Percentiles rank a stretch among this genome's conserved stretches.
These are phyloP conservation scores for Gymnopus androsaceus DNA, from an alignment of 1,284 basidiomycete genomes.

Conservation along the genomic window DNA sequence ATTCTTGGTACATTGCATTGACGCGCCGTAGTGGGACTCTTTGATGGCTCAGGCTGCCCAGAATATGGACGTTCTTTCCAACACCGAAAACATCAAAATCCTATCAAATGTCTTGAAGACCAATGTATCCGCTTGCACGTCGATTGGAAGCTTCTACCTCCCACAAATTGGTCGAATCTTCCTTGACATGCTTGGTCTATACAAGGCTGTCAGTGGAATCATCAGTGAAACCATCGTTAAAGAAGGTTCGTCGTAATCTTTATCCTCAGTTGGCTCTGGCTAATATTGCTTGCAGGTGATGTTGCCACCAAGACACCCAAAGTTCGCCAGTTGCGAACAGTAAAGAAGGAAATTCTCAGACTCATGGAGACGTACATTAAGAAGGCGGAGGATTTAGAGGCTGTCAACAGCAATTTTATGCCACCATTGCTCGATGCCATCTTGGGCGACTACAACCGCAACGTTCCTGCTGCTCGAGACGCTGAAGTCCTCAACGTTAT, in stretches of 20 bases:
- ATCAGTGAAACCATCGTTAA: constrained; percentile 92
- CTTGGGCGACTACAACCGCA: constrained; percentile 94
- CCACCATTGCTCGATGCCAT: constrained; percentile 96
- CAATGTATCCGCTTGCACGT: constrained; percentile 96
- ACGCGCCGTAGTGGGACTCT: constrained; percentile 82
- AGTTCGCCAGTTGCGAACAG: constrained; percentile 91
- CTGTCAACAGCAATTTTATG: constrained; percentile 90
- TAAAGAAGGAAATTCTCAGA: constrained; percentile 98
- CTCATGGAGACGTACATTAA: constrained; percentile 97
- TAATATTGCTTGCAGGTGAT: constrained; percentile 52
- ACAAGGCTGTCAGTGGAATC: constrained; percentile 97
- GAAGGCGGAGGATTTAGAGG: constrained; percentile 94
- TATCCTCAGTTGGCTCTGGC: not conserved
- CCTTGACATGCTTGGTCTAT: constrained; percentile 97
- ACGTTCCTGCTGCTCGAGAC: constrained; percentile 92
- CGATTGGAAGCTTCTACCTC: constrained; percentile 95
- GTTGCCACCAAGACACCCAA: constrained; percentile 98
- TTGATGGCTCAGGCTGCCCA: constrained; percentile 95
- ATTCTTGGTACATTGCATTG: not conserved
- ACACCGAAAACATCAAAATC: constrained; percentile 95
- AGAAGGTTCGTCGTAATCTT: constrained; percentile 61
- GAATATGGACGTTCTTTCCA: constrained; percentile 91
- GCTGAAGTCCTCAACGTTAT: constrained; percentile 98
- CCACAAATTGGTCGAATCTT: constrained; percentile 97
- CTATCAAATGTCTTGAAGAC: constrained; percentile 97